A percentile compares a stretch with the other conserved stretches of the same genome.
Evolutionary conservation across 2,329 filamentous ascomycete species (phyloP).

Genomic region (Cytospora paraplurivora): DNA sequence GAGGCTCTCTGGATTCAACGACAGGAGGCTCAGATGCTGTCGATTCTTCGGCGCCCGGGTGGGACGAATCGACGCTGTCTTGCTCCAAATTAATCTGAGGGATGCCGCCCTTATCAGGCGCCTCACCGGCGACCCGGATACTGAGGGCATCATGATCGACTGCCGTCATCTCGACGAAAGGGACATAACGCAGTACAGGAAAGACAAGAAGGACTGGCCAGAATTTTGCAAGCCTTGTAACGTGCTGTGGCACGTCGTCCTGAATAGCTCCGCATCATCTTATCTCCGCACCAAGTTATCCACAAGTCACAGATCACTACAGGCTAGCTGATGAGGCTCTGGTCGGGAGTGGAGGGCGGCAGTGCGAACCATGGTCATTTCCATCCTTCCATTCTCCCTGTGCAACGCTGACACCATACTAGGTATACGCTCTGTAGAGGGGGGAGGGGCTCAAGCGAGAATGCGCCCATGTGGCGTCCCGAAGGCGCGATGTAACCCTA

Average conservation of each 20-base stretch:
- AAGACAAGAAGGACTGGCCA: background rate
- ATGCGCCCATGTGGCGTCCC: too few relatives aligned
- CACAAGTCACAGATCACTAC: too few relatives aligned
- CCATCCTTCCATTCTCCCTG: too few relatives aligned
- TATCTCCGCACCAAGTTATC: background rate
- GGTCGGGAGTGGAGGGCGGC: too few relatives aligned
- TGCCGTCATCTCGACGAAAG: background rate
- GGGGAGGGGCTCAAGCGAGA: too few relatives aligned
- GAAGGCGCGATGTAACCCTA: too few relatives aligned
- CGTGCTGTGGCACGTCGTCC: background rate
- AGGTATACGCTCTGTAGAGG: too few relatives aligned
- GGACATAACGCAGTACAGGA: background rate
- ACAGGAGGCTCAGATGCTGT: background rate
- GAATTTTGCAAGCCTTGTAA: background rate
- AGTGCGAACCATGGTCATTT: too few relatives aligned
- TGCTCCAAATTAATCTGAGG: constrained; percentile 2
- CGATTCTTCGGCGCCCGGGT: background rate
- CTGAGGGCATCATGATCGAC: too few relatives aligned
- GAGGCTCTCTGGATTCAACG: background rate
- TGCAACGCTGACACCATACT: too few relatives aligned
- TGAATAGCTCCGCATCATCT: background rate
- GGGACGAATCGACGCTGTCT: background rate
- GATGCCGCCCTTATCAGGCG: background rate
- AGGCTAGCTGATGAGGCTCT: too few relatives aligned
- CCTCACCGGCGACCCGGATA: background rate